phyloP scores from a whole-genome alignment of 1,139 yeast species.

The Blastobotrys capitulatus region DNA sequence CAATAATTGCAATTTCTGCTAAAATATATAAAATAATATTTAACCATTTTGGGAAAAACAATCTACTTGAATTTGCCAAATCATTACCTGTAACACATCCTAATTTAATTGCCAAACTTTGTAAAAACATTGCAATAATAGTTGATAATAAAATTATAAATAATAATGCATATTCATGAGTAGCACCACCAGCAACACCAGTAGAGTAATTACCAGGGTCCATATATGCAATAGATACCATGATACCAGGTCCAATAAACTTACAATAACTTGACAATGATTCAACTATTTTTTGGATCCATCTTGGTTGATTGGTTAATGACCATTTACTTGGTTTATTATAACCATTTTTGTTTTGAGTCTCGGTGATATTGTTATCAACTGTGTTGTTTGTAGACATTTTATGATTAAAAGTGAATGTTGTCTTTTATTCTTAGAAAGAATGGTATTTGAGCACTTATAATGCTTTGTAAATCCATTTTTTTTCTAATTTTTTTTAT shows the following conservation, averaged over 20 bases:
- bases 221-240: slow-evolving; percentile 75
- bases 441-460: too few species aligned
- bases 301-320: slow-evolving; percentile 10
- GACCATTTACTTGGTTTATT: too few species aligned
- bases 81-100: slow-evolving; percentile 81
- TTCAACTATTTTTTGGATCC: slow-evolving; percentile 8
- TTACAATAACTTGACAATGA: slow-evolving; percentile 46
- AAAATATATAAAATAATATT: slow-evolving; percentile 54
- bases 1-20: slow-evolving; percentile 76
- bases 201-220: slow-evolving; percentile 87
- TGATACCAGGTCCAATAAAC: slow-evolving; percentile 73
- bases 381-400: too few species aligned
- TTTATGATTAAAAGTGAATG: too few species aligned
- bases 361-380: too few species aligned
- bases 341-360: too few species aligned
- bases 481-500: too few species aligned
- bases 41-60: slow-evolving; percentile 55
- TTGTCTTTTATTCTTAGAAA: too few species aligned
- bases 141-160: slow-evolving; percentile 65
- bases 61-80: slow-evolving; percentile 63
- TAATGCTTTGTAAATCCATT: too few species aligned
- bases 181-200: slow-evolving; percentile 72
- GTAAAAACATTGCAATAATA: slow-evolving; percentile 68
- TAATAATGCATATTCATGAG: slow-evolving; percentile 55
- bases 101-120: slow-evolving; percentile 62